Evolutionary conservation across 2,329 filamentous ascomycete genomes (phyloP).

Genomic region (Microsporum ferrugineum): DNA sequence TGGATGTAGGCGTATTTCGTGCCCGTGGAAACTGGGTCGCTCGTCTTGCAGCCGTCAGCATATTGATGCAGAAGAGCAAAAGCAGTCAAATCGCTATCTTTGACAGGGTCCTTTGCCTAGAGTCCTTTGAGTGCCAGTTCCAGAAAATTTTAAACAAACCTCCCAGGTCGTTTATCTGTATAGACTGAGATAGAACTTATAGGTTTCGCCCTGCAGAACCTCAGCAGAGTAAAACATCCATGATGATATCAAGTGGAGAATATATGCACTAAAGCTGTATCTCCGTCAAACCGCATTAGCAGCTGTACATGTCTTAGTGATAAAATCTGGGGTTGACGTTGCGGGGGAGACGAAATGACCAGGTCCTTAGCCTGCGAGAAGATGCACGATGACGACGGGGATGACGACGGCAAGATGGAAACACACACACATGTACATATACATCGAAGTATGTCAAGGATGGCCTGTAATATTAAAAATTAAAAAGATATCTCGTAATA

Average conservation of each 20-base stretch:
- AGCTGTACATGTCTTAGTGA: background rate
- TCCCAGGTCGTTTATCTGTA: background rate
- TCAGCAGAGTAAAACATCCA: too few relatives aligned
- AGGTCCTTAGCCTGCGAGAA: too few relatives aligned
- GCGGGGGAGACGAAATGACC: too few relatives aligned
- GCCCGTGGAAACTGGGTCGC: constrained; percentile 13
- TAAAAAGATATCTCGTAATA: background rate
- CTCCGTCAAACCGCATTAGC: background rate
- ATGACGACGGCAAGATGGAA: background rate
- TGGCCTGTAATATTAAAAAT: background rate
- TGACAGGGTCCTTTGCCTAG: background rate
- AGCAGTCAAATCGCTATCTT: background rate
- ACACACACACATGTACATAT: background rate
- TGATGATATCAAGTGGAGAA: background rate
- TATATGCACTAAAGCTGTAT: background rate
- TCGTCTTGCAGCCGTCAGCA: constrained; percentile 8
- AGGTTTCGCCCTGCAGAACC: too few relatives aligned
- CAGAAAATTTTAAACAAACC: background rate
- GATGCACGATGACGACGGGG: background rate
- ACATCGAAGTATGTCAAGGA: background rate
- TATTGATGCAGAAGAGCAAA: background rate
- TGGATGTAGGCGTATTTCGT: constrained; percentile 6
- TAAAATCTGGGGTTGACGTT: background rate
- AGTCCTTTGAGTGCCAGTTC: background rate
- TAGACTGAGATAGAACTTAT: background rate